Conservation (phyloP, 306 rosid genomes). For the Clitoria ternatea region DNA sequence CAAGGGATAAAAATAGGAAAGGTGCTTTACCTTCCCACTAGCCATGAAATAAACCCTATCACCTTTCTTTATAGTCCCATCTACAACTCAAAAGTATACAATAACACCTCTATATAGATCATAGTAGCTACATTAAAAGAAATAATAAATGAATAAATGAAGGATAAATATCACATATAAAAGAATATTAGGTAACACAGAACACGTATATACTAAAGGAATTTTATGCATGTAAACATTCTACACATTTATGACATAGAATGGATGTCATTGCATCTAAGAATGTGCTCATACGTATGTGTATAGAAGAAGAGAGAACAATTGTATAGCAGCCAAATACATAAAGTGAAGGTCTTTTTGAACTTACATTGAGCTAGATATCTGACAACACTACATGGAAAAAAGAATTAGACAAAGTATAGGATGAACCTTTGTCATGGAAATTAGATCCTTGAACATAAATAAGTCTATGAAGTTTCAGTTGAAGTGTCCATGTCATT, state of each 20-base stretch:
- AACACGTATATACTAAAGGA: slow-evolving; percentile 4
- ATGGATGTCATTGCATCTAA: neutral
- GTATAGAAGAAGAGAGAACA: neutral
- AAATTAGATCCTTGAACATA: slow-evolving; percentile 17
- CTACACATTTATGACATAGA: neutral
- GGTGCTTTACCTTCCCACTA: slow-evolving; percentile 63
- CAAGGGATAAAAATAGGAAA: slow-evolving; percentile 10
- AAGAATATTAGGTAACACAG: slow-evolving; percentile 4
- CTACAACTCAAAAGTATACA: slow-evolving; percentile 86
- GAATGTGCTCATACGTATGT: neutral
- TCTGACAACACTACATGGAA: neutral
- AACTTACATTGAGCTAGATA: slow-evolving; percentile 13
- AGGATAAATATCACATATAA: slow-evolving; percentile 16
- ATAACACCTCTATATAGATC: slow-evolving; percentile 92
- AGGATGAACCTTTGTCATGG: neutral
- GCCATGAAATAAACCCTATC: slow-evolving; percentile 92
- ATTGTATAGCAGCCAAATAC: neutral
- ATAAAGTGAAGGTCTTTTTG: slow-evolving; percentile 5
- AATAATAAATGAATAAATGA: slow-evolving; percentile 24
- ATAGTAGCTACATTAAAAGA: slow-evolving; percentile 65
- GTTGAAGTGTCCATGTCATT: neutral
- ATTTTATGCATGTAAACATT: neutral
- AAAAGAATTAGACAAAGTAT: slow-evolving; percentile 2
- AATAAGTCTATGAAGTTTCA: neutral
- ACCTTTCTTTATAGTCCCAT: slow-evolving; percentile 89